Evolutionary conservation across 2,329 filamentous ascomycete genomes (phyloP).

Genomic region (Apiospora aurea): DNA sequence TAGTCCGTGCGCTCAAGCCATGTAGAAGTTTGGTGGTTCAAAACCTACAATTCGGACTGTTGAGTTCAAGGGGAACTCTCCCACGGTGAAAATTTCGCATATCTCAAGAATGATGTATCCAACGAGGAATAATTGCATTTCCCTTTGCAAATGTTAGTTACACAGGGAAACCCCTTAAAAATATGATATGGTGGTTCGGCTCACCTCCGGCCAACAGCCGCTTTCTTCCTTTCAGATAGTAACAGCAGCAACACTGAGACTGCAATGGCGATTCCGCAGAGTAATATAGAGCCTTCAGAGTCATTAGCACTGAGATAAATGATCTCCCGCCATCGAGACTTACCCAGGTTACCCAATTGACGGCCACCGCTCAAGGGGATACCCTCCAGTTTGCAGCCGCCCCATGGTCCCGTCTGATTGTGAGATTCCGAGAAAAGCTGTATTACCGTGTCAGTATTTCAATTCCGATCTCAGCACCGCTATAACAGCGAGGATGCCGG

Average conservation of each 20-base stretch:
- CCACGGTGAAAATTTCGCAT: conserved; percentile 96
- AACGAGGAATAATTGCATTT: conserved; percentile 93
- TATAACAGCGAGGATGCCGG: neutral
- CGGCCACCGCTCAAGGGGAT: conserved; percentile 72
- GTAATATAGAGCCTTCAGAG: conserved; percentile 78
- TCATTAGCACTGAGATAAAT: neutral
- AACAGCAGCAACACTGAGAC: conserved; percentile 73
- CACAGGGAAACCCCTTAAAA: neutral
- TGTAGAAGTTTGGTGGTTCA: neutral
- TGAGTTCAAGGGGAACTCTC: conserved; percentile 79
- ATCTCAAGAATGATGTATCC: conserved; percentile 88
- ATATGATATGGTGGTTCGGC: conserved; percentile 33
- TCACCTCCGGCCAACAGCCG: conserved; percentile 91
- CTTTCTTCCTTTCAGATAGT: conserved; percentile 86
- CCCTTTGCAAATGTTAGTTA: conserved; percentile 59
- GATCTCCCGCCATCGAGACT: conserved; percentile 39
- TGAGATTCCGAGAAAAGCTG: conserved; percentile 69
- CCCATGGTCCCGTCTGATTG: conserved; percentile 66
- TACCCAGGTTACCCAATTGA: conserved; percentile 84
- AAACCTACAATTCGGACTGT: conserved; percentile 74
- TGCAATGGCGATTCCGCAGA: conserved; percentile 79
- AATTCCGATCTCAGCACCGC: conserved; percentile 31
- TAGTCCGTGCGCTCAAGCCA: conserved; percentile 27
- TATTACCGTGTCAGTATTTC: conserved; percentile 23
- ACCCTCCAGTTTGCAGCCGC: conserved; percentile 77